Base-by-base conservation (phyloP, 2,329 filamentous ascomycete genomes). In the Ophiostoma tasmaniense region DNA sequence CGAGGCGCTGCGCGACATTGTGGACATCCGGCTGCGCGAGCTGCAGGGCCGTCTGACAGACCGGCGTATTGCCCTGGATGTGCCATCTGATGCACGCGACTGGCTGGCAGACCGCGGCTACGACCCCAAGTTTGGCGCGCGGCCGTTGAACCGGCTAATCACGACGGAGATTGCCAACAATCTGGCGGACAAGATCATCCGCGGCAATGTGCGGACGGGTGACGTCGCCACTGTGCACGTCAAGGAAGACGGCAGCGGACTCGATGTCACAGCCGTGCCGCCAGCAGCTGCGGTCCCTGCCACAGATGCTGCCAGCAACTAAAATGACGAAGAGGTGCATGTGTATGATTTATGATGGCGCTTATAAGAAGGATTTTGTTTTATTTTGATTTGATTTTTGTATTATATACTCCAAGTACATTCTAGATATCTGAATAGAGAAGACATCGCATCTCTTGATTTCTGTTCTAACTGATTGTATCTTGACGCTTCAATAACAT, bases 91-190 rank as follows among this genome's bases (percentile, higher is more conserved):
- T 3, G 91, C 93, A 59, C 91, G 90, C 75, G 84, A 89, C 72
- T 98, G 93, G 93, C 86, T 98, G 6, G 93, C 92, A 55, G 90
- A 95, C 72, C 87, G 88, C 72, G 94, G 94, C 1, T 98, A 98
- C 76, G 92, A 97, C 75, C 92, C 94, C 28, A 89, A 89, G 75
- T 98, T 92, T 76, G 95, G 95, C 72, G 95, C 95, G 8, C 85
- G 95, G 7, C 95, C 95, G 35, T 83, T 98, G 39, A 97, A 98
- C 78, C 85, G 95, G 50, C 84, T 98, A 67, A 97, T 98, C 73
- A 87, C 90, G 28, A 96, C 90, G 75, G 88, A 97, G 79, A 92
- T 99, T 73, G 89, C 91, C 70, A 97, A 97, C 77, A 84, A 87
- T 3, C 83, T 98, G 52, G 95, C 95, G 0, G 93, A 97, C 76